Conservation (phyloP, 2,329 filamentous ascomycete species). For the Ophiostoma angusticollis region DNA sequence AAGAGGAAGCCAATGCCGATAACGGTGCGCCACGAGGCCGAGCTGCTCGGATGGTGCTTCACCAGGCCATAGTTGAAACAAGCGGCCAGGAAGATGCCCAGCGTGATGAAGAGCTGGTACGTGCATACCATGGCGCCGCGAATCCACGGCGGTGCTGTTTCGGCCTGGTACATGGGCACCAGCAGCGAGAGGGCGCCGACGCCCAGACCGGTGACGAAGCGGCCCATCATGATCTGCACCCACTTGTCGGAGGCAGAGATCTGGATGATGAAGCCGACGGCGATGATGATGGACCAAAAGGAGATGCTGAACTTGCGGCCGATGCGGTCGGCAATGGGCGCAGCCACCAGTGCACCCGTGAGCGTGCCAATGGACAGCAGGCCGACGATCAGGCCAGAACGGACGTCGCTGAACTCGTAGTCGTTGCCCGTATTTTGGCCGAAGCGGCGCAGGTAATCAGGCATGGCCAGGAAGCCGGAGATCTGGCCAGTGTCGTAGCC, state of each 20-base stretch:
- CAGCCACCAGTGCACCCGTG: constrained; percentile 39
- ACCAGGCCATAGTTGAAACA: constrained; percentile 41
- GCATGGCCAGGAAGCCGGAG: constrained; percentile 35
- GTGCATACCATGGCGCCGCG: constrained; percentile 52
- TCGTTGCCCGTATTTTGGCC: constrained; percentile 28
- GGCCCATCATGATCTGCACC: constrained; percentile 48
- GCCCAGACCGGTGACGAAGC: constrained; percentile 54
- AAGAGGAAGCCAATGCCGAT: constrained; percentile 43
- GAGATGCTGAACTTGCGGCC: constrained; percentile 44
- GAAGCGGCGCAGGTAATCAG: constrained; percentile 44
- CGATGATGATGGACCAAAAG: constrained; percentile 42
- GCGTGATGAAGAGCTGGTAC: constrained; percentile 64
- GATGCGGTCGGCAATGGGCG: constrained; percentile 42
- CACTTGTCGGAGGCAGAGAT: constrained; percentile 45
- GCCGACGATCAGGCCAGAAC: constrained; percentile 40
- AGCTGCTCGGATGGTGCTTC: constrained; percentile 25
- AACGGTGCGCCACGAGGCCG: constrained; percentile 48
- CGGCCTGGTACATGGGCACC: constrained; percentile 45
- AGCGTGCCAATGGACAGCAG: constrained; percentile 44
- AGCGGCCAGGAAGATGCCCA: constrained; percentile 45
- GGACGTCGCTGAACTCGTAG: constrained; percentile 28
- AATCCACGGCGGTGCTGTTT: constrained; percentile 48
- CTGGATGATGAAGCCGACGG: constrained; percentile 53
- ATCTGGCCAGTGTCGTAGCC: constrained; percentile 53
- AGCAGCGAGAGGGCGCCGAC: constrained; percentile 54